A percentile compares a stretch with the other conserved stretches of the same genome.
phyloP scores from a whole-genome alignment of 805 yeast species.

The Yarrowia phangngaensis region DNA sequence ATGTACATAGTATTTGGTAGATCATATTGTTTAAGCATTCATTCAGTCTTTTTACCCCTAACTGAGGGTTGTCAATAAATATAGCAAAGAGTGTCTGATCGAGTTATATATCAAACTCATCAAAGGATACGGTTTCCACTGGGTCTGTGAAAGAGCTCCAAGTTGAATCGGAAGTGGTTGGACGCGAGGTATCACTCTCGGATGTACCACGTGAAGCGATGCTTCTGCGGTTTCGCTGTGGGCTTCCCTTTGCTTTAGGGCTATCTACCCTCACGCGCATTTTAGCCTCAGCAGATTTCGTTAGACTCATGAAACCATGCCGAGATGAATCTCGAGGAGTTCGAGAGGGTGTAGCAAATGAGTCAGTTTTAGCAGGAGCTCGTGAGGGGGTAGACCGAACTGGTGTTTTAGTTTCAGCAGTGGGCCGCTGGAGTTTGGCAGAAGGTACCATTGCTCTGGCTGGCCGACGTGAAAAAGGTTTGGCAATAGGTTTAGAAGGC shows the following conservation, averaged over 20 bases:
- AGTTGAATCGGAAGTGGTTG: constrained; percentile 9
- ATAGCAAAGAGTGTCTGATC: no score
- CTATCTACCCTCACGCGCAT: not conserved
- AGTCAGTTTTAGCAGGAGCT: not conserved
- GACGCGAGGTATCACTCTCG: no score
- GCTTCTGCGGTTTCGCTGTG: not conserved
- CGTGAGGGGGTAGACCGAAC: constrained; percentile 4
- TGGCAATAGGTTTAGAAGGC: constrained; percentile 9
- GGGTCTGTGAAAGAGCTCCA: constrained; percentile 3
- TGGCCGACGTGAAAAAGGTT: constrained; percentile 7
- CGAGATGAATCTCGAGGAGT: not conserved
- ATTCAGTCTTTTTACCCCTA: not conserved
- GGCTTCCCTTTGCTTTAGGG: not conserved
- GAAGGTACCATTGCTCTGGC: constrained; percentile 8
- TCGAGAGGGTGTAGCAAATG: not conserved
- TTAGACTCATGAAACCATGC: constrained; percentile 13
- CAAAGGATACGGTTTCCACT: constrained; percentile 12
- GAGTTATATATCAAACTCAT: constrained; percentile 9
- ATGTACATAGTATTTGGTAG: not conserved
- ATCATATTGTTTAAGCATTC: no score
- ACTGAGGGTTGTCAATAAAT: not conserved
- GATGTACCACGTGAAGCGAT: no score
- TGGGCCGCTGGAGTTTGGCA: not conserved
- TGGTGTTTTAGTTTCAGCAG: no score
- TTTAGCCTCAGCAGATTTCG: constrained; percentile 13